phyloP scores from a whole-genome alignment of 78 protist species.

The Chrysochromulina tobinii region DNA sequence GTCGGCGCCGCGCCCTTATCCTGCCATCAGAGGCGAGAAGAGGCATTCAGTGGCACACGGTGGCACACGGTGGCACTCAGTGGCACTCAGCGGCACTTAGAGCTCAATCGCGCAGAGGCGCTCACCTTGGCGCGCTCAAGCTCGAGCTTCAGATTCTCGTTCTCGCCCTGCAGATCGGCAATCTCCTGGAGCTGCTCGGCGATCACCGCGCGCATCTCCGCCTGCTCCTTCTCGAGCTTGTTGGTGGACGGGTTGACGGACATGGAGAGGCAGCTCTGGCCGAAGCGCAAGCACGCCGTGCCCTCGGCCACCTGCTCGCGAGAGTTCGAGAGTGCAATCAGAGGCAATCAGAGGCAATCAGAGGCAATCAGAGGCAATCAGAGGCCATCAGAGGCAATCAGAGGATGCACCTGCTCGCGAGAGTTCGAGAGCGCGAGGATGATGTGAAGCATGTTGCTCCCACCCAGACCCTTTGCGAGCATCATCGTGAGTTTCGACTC shows the following conservation, averaged over 20 bases:
- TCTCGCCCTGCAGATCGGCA: not conserved
- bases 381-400: too few relatives aligned
- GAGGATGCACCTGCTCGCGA: not conserved
- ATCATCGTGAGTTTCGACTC: conserved; percentile 17
- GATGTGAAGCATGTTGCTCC: not conserved
- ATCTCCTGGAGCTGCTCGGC: not conserved
- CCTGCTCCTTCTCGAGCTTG: conserved; percentile 7
- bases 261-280: not conserved
- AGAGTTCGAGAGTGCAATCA: not conserved
- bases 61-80: too few relatives aligned
- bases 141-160: not conserved
- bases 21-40: too few relatives aligned
- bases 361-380: too few relatives aligned
- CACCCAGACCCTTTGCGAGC: not conserved
- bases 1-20: not conserved
- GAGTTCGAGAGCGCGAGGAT: conserved; percentile 9
- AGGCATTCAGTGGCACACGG: too few relatives aligned
- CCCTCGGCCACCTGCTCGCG: not conserved
- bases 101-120: too few relatives aligned
- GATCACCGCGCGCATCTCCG: conserved; percentile 21
- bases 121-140: not conserved
- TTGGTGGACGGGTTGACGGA: not conserved
- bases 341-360: too few relatives aligned
- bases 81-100: too few relatives aligned
- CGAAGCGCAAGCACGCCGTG: conserved; percentile 18